phyloP scores from a whole-genome alignment of 1,284 basidiomycete genomes.

The Malassezia globosa region DNA sequence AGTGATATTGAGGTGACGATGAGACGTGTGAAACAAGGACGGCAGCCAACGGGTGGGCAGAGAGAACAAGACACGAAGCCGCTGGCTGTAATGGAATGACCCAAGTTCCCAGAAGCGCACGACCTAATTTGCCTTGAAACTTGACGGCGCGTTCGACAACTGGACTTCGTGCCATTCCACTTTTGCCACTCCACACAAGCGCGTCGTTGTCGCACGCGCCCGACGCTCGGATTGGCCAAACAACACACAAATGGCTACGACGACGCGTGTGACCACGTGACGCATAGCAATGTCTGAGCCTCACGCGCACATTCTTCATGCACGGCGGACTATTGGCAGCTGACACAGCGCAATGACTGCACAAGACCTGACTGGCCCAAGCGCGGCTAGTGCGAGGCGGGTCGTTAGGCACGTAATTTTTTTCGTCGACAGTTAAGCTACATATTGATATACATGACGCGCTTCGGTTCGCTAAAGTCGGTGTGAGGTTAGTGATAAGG shows the following conservation, averaged over 20 bases:
- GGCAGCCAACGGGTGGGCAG: no score
- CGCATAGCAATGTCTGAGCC: neutral
- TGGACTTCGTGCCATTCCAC: no score
- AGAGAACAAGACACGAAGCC: no score
- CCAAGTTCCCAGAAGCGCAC: no score
- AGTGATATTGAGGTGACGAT: no score
- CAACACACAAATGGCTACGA: neutral
- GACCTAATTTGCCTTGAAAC: no score
- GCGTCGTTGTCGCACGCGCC: neutral
- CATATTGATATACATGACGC: slow-evolving; percentile 35
- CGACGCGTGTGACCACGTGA: slow-evolving; percentile 3
- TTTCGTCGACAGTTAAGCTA: no score
- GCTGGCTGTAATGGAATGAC: no score
- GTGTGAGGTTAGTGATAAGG: neutral
- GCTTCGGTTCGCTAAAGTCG: slow-evolving; percentile 17
- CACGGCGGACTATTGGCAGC: neutral
- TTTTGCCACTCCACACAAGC: neutral
- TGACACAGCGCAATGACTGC: neutral
- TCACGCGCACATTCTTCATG: slow-evolving; percentile 5
- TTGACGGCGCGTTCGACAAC: no score
- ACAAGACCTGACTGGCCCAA: neutral
- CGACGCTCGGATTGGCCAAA: neutral
- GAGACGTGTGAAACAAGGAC: no score
- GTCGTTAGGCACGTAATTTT: no score
- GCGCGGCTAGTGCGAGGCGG: no score